phyloP scores from a whole-genome alignment of 768 basidiomycete species.

The Termitomyces sp. region DNA sequence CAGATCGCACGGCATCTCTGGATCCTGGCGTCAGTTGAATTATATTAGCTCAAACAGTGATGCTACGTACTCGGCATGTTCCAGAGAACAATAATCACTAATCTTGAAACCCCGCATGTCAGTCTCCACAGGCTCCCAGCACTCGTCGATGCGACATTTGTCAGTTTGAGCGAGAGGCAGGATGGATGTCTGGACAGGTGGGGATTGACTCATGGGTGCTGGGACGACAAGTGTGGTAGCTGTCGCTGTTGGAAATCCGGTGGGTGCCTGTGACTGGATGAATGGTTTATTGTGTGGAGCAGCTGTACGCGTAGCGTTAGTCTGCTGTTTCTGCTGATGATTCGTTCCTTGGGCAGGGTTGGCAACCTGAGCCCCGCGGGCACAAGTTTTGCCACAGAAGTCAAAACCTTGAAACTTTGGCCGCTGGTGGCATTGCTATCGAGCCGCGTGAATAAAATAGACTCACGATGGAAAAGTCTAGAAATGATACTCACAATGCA shows the following conservation, averaged over 20 bases:
- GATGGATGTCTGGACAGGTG: not conserved
- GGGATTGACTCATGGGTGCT: slow-evolving; percentile 10
- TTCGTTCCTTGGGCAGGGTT: not conserved
- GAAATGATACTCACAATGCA: slow-evolving; percentile 36
- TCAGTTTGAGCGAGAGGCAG: slow-evolving; percentile 13
- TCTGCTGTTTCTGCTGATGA: not conserved
- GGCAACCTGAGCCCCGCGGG: slow-evolving; percentile 13
- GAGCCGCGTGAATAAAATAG: not conserved
- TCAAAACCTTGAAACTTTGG: slow-evolving; percentile 57
- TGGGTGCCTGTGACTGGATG: not conserved
- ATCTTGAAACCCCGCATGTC: slow-evolving; percentile 47
- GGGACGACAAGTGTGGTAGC: not conserved
- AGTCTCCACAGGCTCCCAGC: slow-evolving; percentile 52
- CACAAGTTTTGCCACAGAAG: slow-evolving; percentile 66
- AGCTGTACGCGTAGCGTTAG: not conserved
- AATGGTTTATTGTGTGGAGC: slow-evolving; percentile 22
- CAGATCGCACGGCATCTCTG: slow-evolving; percentile 56
- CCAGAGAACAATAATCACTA: slow-evolving; percentile 56
- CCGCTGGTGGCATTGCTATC: slow-evolving; percentile 52
- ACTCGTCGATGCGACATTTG: slow-evolving; percentile 53
- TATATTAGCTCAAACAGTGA: slow-evolving; percentile 2
- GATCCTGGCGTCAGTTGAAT: not conserved
- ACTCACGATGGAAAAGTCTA: not conserved
- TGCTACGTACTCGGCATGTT: slow-evolving; percentile 57
- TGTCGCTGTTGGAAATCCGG: not conserved